phyloP scores from a whole-genome alignment of 1,139 yeast genomes.

The Diutina scorzettiae region DNA sequence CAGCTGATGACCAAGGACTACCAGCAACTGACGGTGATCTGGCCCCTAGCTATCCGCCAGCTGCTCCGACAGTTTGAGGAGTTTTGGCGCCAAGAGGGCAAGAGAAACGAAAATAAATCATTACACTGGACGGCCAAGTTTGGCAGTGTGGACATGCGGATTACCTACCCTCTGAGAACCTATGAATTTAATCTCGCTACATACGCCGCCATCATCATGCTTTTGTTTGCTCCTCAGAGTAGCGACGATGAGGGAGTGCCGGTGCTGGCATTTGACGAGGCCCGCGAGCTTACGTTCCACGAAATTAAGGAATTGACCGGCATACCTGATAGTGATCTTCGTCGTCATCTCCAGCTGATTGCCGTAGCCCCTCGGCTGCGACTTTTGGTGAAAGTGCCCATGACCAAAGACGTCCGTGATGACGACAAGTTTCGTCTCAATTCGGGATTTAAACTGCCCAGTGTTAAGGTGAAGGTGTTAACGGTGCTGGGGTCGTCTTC shows the following conservation, averaged over 20 bases:
- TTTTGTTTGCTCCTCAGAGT: constrained; percentile 53
- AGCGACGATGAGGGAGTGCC: constrained; percentile 28
- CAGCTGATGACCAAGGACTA: constrained; percentile 43
- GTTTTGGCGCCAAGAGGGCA: constrained; percentile 31
- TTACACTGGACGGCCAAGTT: constrained; percentile 76
- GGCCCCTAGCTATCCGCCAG: constrained; percentile 29
- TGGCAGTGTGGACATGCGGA: constrained; percentile 70
- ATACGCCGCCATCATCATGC: constrained; percentile 64
- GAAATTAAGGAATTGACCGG: constrained; percentile 58
- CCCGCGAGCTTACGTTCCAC: constrained; percentile 31
- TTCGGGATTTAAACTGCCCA: constrained; percentile 57
- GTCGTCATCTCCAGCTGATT: constrained; percentile 71
- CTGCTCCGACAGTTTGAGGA: constrained; percentile 31
- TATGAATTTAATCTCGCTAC: constrained; percentile 79
- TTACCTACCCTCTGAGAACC: constrained; percentile 51
- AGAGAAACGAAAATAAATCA: constrained; percentile 61
- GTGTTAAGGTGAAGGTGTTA: constrained; percentile 63
- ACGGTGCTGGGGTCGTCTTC: constrained; percentile 39
- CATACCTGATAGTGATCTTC: constrained; percentile 62
- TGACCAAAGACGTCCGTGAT: constrained; percentile 57
- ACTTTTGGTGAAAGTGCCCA: constrained; percentile 58
- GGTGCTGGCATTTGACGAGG: constrained; percentile 32
- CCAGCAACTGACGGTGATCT: constrained; percentile 42
- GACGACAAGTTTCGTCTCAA: constrained; percentile 62
- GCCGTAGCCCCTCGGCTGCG: constrained; percentile 79